A percentile compares a stretch with the other conserved stretches of the same genome.
phyloP scores from a whole-genome alignment of 2,329 filamentous ascomycete species.

The Colletotrichum spinosum region DNA sequence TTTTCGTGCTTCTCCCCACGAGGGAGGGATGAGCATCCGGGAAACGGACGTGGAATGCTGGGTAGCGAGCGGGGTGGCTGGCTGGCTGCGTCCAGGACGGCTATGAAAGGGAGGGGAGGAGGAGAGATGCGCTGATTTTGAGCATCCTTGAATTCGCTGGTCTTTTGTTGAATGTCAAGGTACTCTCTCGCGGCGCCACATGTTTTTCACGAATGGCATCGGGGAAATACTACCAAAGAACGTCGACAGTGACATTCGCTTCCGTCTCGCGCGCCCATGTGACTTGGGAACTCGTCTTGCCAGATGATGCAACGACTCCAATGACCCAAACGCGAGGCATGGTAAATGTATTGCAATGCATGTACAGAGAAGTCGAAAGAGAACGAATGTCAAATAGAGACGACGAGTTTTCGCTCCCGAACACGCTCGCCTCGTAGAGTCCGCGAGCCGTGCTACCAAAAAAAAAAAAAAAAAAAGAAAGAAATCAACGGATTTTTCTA shows the following conservation, averaged over 20 bases:
- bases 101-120: not conserved
- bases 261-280: not conserved
- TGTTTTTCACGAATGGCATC: no score
- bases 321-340: not conserved
- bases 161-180: no score
- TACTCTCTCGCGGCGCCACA: no score
- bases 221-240: no score
- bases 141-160: no score
- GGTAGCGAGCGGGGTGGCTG: constrained; percentile 11
- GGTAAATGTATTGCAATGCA: constrained; percentile 3
- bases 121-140: no score
- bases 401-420: not conserved
- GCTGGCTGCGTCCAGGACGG: not conserved
- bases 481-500: constrained; percentile 14
- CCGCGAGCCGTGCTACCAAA: constrained; percentile 18
- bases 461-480: not conserved
- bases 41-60: not conserved
- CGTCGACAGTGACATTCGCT: no score
- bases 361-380: constrained; percentile 16
- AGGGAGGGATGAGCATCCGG: constrained; percentile 3
- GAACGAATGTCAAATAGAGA: not conserved
- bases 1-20: constrained; percentile 19
- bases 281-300: not conserved
- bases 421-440: not conserved
- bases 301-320: not conserved